Base-by-base conservation (phyloP, 352 stramenopile genomes). In the Phytopythium aichiense region DNA sequence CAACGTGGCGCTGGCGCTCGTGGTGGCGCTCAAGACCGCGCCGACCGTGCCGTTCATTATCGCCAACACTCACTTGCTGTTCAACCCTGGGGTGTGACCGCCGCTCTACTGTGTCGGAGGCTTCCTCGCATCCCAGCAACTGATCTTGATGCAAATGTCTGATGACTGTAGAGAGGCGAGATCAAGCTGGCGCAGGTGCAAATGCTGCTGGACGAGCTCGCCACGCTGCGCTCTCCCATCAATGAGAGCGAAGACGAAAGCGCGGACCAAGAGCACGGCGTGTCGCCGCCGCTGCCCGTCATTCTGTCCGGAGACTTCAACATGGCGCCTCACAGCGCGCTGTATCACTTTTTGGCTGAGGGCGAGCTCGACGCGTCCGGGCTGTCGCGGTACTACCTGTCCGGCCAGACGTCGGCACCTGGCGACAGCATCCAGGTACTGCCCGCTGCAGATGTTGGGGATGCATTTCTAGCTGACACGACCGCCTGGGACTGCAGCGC, bases 261-360 rank as follows among this genome's bases (percentile, higher is more conserved):
- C 25, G 25, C 63, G 7, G 46, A 71, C 15, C 54, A 61, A 31
- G 30, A 54, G 45, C 33, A 25, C 4, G 54, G 38, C 37, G 33
- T 37, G 23, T 16, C 13, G 7, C 18, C 35, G 11, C 40, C 40
- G 25, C 64, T 83, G 2, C 76, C 79, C 0, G 63, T 87, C 15
- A 37, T 91, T 33, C 66, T 91, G 20, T 87, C 76, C 45, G 81
- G 81, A 0, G 81, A 91, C 49, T 91, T 91, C 58, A 91, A 91
- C 61, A 51, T 91, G 45, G 66, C 74, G 50, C 81, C 81, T 1
- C 76, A 84, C 61, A 88, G 81, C 28, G 69, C 81, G 51, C 66
- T 91, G 25, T 91, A 91, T 51, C 75, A 87, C 56, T 87, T 79
- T 40, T 42, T 91, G 15, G 79, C 76, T 25, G 69, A 64, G 15